Evolutionary conservation across 83 land plant genomes (phyloP), one percentile per base, ranked within the genome.

Genomic region (Picea mariana): DNA sequence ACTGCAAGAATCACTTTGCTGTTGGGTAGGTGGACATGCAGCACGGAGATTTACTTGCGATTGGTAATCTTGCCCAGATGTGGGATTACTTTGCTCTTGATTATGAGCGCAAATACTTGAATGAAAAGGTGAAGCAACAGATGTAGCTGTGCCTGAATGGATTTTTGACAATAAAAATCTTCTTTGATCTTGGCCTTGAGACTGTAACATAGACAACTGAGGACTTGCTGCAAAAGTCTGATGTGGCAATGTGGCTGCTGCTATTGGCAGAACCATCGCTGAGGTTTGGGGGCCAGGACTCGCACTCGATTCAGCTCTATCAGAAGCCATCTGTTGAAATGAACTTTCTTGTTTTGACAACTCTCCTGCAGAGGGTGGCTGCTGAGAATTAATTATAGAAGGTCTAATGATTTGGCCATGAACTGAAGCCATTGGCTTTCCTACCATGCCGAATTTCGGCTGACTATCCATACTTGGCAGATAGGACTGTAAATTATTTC

Each of bases 401-500:
- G 76, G 76, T 68, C 38, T 12, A 68, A 16, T 31, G 16, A 42
- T 68, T 49, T 72, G 76, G 52, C 44, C 44, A 21, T 4, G 76
- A 11, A n/a, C 6, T 44, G 76, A n/a, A 42, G 52, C 55, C 20
- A 23, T n/a, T 72, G 76, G 23, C 24, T 72, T 72, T 44, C 76
- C 76, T 72, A 40, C 49, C 52, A 44, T 72, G 55, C 49, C 49
- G 44, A 72, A 72, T 72, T 72, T 42, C 49, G 42, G 42, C 49
- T 72, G 76, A 72, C 52, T 42, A 72, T 72, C 76, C n/a, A 52
- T 9, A n/a, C 76, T 42, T 72, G 76, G 55, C 76, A 72, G n/a
- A 40, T 42, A 44, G 49, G 76, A 42, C 52, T 40, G 76, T 8
- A 47, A 47, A 47, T 47, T 47, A 47, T 47, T 47, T 47, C 9